Conservation (phyloP, 768 basidiomycete genomes). For the Pleurotus ostreatus region DNA sequence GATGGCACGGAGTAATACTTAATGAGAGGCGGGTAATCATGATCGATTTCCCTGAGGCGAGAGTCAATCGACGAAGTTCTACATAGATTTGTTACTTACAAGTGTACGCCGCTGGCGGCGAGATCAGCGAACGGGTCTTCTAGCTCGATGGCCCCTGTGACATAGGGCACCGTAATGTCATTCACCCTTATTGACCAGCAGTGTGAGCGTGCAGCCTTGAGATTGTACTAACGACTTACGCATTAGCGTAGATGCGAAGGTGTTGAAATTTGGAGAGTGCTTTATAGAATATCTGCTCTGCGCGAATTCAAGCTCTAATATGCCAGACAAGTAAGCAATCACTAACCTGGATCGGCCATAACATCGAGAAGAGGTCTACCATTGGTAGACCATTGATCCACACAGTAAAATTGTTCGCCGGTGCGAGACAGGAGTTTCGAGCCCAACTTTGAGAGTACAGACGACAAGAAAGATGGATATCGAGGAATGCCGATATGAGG, state of each 20-base stretch:
- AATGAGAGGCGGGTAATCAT: slow-evolving; percentile 54
- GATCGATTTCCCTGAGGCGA: slow-evolving; percentile 44
- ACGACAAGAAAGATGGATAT: no score
- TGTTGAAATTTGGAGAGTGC: slow-evolving; percentile 62
- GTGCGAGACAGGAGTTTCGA: slow-evolving; percentile 71
- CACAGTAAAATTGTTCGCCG: slow-evolving; percentile 71
- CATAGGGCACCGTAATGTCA: slow-evolving; percentile 77
- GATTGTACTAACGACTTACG: slow-evolving; percentile 36
- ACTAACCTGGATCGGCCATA: slow-evolving; percentile 72
- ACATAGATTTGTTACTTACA: slow-evolving; percentile 36
- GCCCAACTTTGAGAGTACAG: slow-evolving; percentile 43
- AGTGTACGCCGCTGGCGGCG: slow-evolving; percentile 49
- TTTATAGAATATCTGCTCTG: slow-evolving; percentile 73
- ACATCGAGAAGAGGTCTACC: slow-evolving; percentile 68
- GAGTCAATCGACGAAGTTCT: background rate
- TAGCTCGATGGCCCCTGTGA: slow-evolving; percentile 71
- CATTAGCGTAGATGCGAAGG: slow-evolving; percentile 77
- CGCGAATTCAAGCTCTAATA: background rate
- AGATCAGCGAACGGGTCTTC: slow-evolving; percentile 63
- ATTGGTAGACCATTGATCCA: slow-evolving; percentile 64
- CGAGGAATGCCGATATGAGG: no score
- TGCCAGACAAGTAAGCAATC: background rate
- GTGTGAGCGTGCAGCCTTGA: background rate
- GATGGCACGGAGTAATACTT: slow-evolving; percentile 44
- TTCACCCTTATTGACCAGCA: slow-evolving; percentile 39